phyloP scores from a whole-genome alignment of 202 grass and related monocot species.

The Saccharum hybrid region DNA sequence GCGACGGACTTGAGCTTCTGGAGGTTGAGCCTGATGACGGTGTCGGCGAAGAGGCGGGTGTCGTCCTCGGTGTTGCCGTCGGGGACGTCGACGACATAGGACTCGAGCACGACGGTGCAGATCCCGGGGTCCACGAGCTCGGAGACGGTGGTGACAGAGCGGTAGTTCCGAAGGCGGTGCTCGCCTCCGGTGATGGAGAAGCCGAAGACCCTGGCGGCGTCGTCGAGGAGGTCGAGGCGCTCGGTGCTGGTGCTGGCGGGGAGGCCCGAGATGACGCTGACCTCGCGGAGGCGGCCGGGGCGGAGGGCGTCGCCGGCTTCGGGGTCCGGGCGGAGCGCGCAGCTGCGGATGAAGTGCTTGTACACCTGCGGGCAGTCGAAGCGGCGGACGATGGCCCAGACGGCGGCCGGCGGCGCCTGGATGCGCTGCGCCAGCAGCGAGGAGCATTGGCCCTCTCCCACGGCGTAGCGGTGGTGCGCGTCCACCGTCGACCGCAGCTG shows the following conservation, averaged over 20 bases:
- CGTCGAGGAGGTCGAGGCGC: conserved; percentile 86
- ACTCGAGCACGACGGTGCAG: conserved; percentile 89
- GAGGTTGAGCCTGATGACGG: conserved; percentile 94
- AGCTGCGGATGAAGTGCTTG: conserved; percentile 99
- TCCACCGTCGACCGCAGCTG: conserved; percentile 66
- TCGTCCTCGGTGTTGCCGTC: conserved; percentile 89
- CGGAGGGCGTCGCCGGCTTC: conserved; percentile 61
- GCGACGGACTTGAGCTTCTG: conserved; percentile 95
- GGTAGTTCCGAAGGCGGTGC: conserved; percentile 86
- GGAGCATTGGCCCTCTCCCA: conserved; percentile 75
- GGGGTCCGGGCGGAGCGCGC: conserved; percentile 56
- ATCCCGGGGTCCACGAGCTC: conserved; percentile 65
- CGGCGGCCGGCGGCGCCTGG: conserved; percentile 60
- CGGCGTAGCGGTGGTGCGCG: conserved; percentile 70
- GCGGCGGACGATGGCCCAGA: conserved; percentile 80
- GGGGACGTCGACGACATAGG: conserved; percentile 89
- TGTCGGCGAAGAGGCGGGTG: conserved; percentile 97
- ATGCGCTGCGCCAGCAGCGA: conserved; percentile 88
- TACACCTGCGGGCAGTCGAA: conserved; percentile 95
- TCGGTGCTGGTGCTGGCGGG: conserved; percentile 94
- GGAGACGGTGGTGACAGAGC: conserved; percentile 76
- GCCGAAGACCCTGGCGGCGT: conserved; percentile 57
- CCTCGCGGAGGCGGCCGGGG: conserved; percentile 75
- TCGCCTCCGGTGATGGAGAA: conserved; percentile 94
- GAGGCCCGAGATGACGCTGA: conserved; percentile 93